phyloP scores from a whole-genome alignment of 495 filamentous ascomycete genomes.

The Hyaloscypha hepaticicola region DNA sequence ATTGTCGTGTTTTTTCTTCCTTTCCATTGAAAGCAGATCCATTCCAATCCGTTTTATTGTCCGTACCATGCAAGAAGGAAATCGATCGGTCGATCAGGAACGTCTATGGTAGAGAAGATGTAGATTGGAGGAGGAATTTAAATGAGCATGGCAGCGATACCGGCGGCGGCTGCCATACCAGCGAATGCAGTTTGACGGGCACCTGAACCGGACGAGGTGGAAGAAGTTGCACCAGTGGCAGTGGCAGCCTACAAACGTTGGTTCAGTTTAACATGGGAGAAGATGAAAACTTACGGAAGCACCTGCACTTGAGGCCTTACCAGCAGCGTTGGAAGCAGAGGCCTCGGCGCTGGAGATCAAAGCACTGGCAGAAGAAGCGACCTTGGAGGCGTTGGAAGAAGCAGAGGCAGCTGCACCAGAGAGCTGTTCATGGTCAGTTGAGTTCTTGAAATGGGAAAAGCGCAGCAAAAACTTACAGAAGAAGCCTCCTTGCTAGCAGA shows the following conservation, averaged over 20 bases:
- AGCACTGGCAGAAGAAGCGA: neutral
- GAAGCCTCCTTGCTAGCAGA: slow-evolving; percentile 5
- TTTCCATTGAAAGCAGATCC: slow-evolving; percentile 1
- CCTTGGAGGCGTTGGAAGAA: neutral
- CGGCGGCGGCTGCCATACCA: slow-evolving; percentile 24
- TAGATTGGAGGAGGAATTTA: slow-evolving; percentile 17
- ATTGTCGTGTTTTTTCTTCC: neutral
- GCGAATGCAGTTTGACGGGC: slow-evolving; percentile 29
- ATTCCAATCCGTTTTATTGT: slow-evolving; percentile 20
- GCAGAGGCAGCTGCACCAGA: neutral
- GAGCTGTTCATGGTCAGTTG: neutral
- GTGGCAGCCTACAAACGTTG: neutral
- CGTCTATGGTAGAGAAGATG: slow-evolving; percentile 16
- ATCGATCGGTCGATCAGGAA: neutral
- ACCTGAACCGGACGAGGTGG: slow-evolving; percentile 25
- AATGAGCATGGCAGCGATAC: slow-evolving; percentile 32
- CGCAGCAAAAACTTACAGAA: neutral
- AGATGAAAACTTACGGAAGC: neutral
- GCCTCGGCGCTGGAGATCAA: neutral
- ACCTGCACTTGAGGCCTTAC: slow-evolving; percentile 7
- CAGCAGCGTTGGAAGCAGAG: neutral
- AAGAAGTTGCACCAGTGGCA: neutral
- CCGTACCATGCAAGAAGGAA: neutral
- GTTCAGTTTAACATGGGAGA: neutral
- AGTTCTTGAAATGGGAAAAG: neutral